phyloP scores from a whole-genome alignment of 108 stramenopile species.

The Pseudonitzschia multistriata region DNA sequence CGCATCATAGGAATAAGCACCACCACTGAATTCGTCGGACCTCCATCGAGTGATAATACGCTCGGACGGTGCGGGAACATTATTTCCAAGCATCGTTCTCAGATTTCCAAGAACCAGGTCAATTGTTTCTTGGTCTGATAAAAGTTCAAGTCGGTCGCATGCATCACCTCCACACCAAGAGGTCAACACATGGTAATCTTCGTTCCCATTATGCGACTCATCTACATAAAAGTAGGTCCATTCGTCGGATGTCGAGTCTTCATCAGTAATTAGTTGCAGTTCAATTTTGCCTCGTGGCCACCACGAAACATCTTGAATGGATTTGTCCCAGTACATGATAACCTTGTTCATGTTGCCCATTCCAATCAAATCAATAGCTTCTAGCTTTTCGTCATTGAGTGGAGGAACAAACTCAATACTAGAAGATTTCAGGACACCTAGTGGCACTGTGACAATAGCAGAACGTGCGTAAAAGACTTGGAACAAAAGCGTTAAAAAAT shows the following conservation, averaged over 20 bases:
- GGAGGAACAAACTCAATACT: conserved; percentile 49
- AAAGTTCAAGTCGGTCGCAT: conserved; percentile 7
- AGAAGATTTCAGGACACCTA: conserved; percentile 61
- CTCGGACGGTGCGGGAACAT: conserved; percentile 34
- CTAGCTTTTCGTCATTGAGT: conserved; percentile 46
- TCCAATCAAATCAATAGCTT: conserved; percentile 53
- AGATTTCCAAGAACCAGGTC: conserved; percentile 29
- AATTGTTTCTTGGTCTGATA: conserved; percentile 35
- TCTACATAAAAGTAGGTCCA: conserved; percentile 34
- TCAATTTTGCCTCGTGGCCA: conserved; percentile 30
- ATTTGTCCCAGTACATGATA: conserved; percentile 37
- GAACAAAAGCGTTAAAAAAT: background rate
- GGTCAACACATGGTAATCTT: conserved; percentile 21
- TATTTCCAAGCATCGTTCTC: conserved; percentile 23
- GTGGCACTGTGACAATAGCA: conserved; percentile 58
- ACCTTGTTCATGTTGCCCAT: conserved; percentile 56
- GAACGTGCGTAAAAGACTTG: background rate
- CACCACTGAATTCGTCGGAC: conserved; percentile 30
- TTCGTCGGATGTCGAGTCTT: conserved; percentile 17
- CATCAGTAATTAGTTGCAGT: conserved; percentile 25
- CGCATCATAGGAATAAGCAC: conserved; percentile 30
- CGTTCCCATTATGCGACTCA: conserved; percentile 15
- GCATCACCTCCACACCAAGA: conserved; percentile 22
- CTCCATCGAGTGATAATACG: conserved; percentile 39
- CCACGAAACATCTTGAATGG: conserved; percentile 11